phyloP scores from a whole-genome alignment of 768 basidiomycete species.

The Suillus sp. region DNA sequence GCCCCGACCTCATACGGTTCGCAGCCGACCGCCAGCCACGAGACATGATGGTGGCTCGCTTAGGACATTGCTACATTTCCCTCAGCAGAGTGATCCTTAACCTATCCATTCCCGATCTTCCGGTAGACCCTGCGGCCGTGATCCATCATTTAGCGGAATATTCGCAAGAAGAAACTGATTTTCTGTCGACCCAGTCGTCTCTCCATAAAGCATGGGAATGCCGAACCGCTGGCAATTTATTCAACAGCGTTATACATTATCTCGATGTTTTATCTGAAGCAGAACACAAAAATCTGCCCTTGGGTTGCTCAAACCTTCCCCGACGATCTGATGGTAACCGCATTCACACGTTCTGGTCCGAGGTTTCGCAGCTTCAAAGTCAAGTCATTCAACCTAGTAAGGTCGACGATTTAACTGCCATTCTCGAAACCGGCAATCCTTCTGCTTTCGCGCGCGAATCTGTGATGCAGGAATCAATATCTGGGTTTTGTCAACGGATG shows the following conservation, averaged over 20 bases:
- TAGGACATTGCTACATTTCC: slow-evolving; percentile 61
- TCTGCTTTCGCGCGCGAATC: slow-evolving; percentile 57
- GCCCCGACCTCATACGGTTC: slow-evolving; percentile 22
- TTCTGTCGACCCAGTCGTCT: slow-evolving; percentile 49
- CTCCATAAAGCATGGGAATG: slow-evolving; percentile 60
- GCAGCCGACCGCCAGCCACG: slow-evolving; percentile 18
- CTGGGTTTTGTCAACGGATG: slow-evolving; percentile 76
- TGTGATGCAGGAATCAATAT: slow-evolving; percentile 77
- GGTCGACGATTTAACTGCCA: slow-evolving; percentile 47
- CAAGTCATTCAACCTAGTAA: slow-evolving; percentile 55
- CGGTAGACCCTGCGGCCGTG: slow-evolving; percentile 83
- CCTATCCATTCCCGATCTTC: slow-evolving; percentile 79
- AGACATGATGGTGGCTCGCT: slow-evolving; percentile 31
- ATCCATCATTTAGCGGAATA: slow-evolving; percentile 49
- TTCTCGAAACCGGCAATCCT: slow-evolving; percentile 39
- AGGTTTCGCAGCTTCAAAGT: slow-evolving; percentile 72
- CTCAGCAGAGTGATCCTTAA: slow-evolving; percentile 61
- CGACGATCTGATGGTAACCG: slow-evolving; percentile 45
- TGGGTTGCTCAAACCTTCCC: slow-evolving; percentile 32
- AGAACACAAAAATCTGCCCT: slow-evolving; percentile 30
- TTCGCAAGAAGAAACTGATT: slow-evolving; percentile 41
- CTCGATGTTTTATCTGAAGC: slow-evolving; percentile 42
- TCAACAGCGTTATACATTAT: slow-evolving; percentile 50
- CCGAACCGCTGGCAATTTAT: slow-evolving; percentile 54
- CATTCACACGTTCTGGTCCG: slow-evolving; percentile 70